A percentile compares a stretch with the other conserved stretches of the same genome.
Conservation (phyloP, 1,284 basidiomycete genomes). For the Ceratobasidium sp. region DNA sequence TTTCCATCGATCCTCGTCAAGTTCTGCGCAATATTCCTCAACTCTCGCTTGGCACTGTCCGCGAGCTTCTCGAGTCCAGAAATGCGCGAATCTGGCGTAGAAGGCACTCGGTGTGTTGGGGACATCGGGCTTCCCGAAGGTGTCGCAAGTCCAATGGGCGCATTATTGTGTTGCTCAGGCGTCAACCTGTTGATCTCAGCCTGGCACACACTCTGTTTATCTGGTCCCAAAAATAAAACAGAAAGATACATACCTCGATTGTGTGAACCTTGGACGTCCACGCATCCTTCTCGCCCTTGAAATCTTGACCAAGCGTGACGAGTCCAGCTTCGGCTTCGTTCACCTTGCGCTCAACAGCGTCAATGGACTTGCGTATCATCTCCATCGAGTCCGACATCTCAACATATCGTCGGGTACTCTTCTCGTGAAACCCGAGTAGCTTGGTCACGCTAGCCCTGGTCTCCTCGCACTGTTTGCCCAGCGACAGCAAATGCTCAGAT, state of each 20-base stretch:
- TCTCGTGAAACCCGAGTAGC: neutral
- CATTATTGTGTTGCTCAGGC: neutral
- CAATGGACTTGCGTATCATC: neutral
- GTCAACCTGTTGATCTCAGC: neutral
- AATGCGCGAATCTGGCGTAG: neutral
- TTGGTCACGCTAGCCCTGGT: neutral
- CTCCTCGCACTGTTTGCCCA: neutral
- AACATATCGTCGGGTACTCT: neutral
- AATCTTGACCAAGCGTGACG: neutral
- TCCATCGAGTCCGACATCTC: conserved; percentile 2
- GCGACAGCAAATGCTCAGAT: neutral
- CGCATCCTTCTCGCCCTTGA: neutral
- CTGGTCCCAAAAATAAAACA: neutral
- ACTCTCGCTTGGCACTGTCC: conserved; percentile 3
- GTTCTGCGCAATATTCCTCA: conserved; percentile 1
- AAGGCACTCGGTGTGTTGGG: neutral
- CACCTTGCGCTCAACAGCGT: neutral
- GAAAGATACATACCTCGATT: neutral
- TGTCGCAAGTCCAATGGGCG: neutral
- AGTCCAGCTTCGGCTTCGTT: neutral
- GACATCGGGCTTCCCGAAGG: neutral
- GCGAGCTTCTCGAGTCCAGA: neutral
- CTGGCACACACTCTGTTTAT: neutral
- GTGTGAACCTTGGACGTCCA: neutral
- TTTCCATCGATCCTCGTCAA: neutral